phyloP scores from a whole-genome alignment of 257 asterid species.

The Salvia miltiorrhiza region DNA sequence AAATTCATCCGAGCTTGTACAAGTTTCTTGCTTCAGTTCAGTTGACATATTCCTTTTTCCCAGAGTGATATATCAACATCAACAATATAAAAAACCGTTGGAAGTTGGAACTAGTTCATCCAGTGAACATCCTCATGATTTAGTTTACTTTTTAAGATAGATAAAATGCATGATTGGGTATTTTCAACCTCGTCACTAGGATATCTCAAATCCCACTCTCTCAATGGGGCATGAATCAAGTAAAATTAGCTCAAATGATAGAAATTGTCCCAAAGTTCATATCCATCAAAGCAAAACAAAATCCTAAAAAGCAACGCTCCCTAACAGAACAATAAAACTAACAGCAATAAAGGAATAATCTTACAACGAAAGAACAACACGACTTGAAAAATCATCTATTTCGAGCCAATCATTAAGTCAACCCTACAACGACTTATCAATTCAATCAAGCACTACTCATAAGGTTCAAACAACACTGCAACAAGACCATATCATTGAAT shows the following conservation, averaged over 20 bases:
- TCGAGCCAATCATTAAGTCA: constrained; percentile 1
- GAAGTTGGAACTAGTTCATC: not conserved
- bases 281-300: too few relatives aligned
- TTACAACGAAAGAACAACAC: not conserved
- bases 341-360: not conserved
- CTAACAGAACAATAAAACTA: not conserved
- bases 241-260: too few relatives aligned
- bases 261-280: too few relatives aligned
- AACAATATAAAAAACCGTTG: too few relatives aligned
- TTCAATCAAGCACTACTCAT: not conserved
- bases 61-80: not conserved
- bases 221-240: too few relatives aligned
- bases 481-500: not conserved
- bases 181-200: too few relatives aligned
- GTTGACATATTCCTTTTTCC: not conserved
- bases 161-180: too few relatives aligned
- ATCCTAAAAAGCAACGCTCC: too few relatives aligned
- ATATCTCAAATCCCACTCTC: too few relatives aligned
- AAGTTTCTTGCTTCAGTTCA: not conserved
- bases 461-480: not conserved
- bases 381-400: constrained; percentile 3
- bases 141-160: too few relatives aligned
- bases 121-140: not conserved
- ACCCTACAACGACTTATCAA: not conserved
- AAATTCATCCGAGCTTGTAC: not conserved